These are phyloP conservation scores for Fusarium denticulatum DNA, from an alignment of 2,329 filamentous ascomycete genomes.

Conservation along the genomic window DNA sequence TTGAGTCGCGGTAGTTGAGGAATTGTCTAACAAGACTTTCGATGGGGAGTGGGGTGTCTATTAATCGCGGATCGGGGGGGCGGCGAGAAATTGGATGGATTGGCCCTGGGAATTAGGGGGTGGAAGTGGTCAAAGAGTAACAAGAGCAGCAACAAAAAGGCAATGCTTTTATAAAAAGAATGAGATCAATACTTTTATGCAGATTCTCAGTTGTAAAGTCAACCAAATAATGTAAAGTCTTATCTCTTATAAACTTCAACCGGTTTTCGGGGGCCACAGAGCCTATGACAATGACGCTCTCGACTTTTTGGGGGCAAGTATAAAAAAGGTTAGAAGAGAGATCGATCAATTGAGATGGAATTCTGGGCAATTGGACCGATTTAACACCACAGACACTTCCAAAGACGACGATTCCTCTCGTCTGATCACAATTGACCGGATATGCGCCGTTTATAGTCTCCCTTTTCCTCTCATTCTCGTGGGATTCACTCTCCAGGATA, in stretches of 20 bases:
- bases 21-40: constrained; percentile 21
- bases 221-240: background rate
- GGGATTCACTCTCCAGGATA: background rate
- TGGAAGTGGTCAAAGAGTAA: background rate
- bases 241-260: background rate
- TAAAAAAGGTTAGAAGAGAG: background rate
- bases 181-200: background rate
- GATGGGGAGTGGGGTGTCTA: constrained; percentile 34
- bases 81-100: constrained; percentile 38
- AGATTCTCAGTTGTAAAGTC: background rate
- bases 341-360: constrained; percentile 8
- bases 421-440: constrained; percentile 26
- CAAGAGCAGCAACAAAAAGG: background rate
- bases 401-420: background rate
- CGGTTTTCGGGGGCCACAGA: constrained; percentile 29
- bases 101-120: constrained; percentile 20
- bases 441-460: constrained; percentile 30
- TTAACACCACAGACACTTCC: constrained; percentile 5
- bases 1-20: constrained; percentile 2
- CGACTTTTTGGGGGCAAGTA: constrained; percentile 8
- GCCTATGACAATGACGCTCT: constrained; percentile 34
- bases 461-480: constrained; percentile 13
- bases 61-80: constrained; percentile 30
- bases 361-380: constrained; percentile 8
- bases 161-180: background rate